Conservation (phyloP, 306 rosid genomes). For the Bauhinia variegata region DNA sequence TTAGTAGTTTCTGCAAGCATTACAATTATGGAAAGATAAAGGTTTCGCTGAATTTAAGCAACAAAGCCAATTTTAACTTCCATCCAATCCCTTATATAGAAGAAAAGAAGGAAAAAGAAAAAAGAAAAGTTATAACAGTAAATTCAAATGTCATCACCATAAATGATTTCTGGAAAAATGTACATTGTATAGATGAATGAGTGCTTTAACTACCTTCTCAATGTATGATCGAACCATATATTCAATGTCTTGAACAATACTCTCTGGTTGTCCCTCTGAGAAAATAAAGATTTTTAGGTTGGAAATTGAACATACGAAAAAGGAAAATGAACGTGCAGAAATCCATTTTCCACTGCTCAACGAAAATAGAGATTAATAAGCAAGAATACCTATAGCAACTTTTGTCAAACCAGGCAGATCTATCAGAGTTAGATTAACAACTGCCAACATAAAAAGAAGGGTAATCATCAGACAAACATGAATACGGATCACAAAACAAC, state of each 20-base stretch:
- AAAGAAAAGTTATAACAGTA: too few relatives aligned
- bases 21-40: too few relatives aligned
- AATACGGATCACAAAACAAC: slow-evolving; percentile 27
- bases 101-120: too few relatives aligned
- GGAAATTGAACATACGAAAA: slow-evolving; percentile 10
- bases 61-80: too few relatives aligned
- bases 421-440: slow-evolving; percentile 63
- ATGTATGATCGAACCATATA: slow-evolving; percentile 70
- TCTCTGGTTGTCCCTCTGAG: slow-evolving; percentile 78
- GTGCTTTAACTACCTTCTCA: slow-evolving; percentile 57
- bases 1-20: too few relatives aligned
- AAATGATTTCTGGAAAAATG: too few relatives aligned
- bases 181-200: slow-evolving; percentile 2
- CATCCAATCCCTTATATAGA: too few relatives aligned
- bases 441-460: slow-evolving; percentile 42
- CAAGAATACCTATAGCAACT: slow-evolving; percentile 67
- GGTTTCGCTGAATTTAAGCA: too few relatives aligned
- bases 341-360: slow-evolving; percentile 10
- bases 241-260: slow-evolving; percentile 77
- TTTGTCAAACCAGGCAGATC: slow-evolving; percentile 71
- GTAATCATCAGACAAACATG: slow-evolving; percentile 22
- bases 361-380: neutral
- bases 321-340: slow-evolving; percentile 2
- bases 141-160: too few relatives aligned
- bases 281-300: slow-evolving; percentile 31